These are phyloP conservation scores for Coleophoma eucalyptorum DNA, from an alignment of 2,329 filamentous ascomycete genomes.

Conservation along the genomic window DNA sequence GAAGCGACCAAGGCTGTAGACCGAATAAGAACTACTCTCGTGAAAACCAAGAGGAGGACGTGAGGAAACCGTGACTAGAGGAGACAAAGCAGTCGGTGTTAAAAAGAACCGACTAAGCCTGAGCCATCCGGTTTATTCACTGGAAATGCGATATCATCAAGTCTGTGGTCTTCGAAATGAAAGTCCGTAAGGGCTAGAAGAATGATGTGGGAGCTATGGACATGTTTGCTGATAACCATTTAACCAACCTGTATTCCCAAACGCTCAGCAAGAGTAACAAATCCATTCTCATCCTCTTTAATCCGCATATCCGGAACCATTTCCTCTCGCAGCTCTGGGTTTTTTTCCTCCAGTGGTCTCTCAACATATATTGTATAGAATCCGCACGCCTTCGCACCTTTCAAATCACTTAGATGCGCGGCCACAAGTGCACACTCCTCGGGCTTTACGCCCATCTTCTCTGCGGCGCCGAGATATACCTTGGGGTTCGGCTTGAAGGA, in stretches of 20 bases:
- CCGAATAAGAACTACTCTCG: too few relatives aligned
- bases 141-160: too few relatives aligned
- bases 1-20: too few relatives aligned
- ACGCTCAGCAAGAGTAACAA: conserved; percentile 10
- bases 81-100: too few relatives aligned
- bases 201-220: conserved; percentile 3
- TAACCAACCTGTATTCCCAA: conserved; percentile 8
- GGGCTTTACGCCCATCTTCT: conserved; percentile 44
- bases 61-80: too few relatives aligned
- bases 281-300: conserved; percentile 10
- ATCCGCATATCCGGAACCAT: conserved; percentile 8
- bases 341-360: conserved; percentile 8
- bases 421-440: conserved; percentile 71
- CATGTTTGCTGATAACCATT: conserved; percentile 5
- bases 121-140: too few relatives aligned
- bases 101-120: too few relatives aligned
- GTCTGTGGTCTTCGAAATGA: too few relatives aligned
- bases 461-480: conserved; percentile 65
- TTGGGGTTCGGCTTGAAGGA: conserved; percentile 68
- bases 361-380: conserved; percentile 11
- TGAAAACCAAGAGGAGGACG: too few relatives aligned
- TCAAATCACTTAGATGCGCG: conserved; percentile 65
- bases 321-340: conserved; percentile 8
- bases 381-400: conserved; percentile 58
- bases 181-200: background rate